These are phyloP conservation scores for Pseudogymnoascus sp. DNA, from an alignment of 2,329 filamentous ascomycete species.

Conservation along the genomic window DNA sequence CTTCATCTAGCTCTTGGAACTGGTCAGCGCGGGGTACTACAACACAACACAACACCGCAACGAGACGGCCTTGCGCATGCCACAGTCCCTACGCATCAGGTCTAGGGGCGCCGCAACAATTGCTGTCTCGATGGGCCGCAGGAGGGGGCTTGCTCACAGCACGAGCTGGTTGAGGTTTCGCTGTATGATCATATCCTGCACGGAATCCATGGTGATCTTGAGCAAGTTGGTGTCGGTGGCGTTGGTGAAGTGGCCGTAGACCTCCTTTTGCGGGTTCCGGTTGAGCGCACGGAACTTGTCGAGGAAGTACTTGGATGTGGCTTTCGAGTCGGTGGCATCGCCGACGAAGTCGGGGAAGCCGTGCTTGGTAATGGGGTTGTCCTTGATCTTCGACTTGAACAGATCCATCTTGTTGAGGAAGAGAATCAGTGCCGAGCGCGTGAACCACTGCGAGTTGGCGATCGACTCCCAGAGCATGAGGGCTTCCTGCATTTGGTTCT, in stretches of 20 bases:
- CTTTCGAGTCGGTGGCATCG: conserved; percentile 62
- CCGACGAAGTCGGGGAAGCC: conserved; percentile 75
- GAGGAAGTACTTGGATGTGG: conserved; percentile 73
- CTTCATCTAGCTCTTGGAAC: not conserved
- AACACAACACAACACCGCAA: not conserved
- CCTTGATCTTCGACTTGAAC: conserved; percentile 67
- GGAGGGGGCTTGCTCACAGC: conserved; percentile 39
- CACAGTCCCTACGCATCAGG: not conserved
- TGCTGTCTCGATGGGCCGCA: not conserved
- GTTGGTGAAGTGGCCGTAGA: conserved; percentile 53
- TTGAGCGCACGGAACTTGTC: conserved; percentile 75
- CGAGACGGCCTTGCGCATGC: not conserved
- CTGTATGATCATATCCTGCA: conserved; percentile 83
- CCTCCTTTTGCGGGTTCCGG: conserved; percentile 49
- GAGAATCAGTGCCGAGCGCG: conserved; percentile 71
- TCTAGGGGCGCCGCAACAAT: not conserved
- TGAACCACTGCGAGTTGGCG: conserved; percentile 81
- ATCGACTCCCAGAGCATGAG: conserved; percentile 83
- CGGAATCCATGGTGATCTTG: conserved; percentile 79
- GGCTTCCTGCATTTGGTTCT: conserved; percentile 90
- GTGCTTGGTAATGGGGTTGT: conserved; percentile 64
- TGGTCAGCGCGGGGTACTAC: not conserved
- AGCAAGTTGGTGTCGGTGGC: conserved; percentile 64
- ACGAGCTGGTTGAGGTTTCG: conserved; percentile 75
- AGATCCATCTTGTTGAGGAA: conserved; percentile 87